Percentiles rank a stretch among this genome's conserved stretches.
These are phyloP conservation scores for Kokia cookei DNA, from an alignment of 441 rosid species.

Conservation along the genomic window DNA sequence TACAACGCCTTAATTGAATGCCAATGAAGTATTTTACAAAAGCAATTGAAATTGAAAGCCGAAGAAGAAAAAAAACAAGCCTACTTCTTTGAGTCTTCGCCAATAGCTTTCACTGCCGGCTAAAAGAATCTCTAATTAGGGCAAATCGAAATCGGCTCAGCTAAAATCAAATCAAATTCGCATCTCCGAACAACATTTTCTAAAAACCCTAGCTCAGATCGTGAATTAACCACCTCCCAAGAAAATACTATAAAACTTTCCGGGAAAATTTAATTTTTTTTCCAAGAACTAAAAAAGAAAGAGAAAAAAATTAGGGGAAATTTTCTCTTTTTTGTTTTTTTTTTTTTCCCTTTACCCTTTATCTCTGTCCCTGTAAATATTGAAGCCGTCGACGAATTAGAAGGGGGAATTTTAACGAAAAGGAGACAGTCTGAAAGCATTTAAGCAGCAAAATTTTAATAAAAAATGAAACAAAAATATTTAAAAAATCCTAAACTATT, in stretches of 20 bases:
- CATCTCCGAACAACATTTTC: conserved; percentile 48
- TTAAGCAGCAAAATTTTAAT: too few species aligned
- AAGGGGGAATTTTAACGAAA: neutral
- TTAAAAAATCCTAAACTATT: too few species aligned
- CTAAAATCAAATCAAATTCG: conserved; percentile 30
- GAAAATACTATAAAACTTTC: conserved; percentile 1
- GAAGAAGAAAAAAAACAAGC: neutral
- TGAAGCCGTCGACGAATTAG: conserved; percentile 26
- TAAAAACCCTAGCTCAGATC: conserved; percentile 45
- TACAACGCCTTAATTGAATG: neutral
- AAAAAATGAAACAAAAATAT: too few species aligned
- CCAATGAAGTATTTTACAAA: neutral
- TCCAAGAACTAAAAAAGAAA: neutral
- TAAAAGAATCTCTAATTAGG: neutral
- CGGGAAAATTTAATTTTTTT: neutral
- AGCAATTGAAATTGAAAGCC: neutral
- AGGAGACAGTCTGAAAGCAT: too few species aligned
- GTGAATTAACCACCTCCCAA: conserved; percentile 13
- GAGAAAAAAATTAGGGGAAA: neutral
- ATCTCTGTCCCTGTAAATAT: conserved; percentile 14
- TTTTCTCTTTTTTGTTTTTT: conserved; percentile 8
- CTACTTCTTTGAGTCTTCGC: neutral
- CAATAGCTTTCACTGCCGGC: neutral
- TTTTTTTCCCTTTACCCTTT: neutral
- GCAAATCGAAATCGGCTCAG: conserved; percentile 35